Percentiles rank a stretch among this genome's conserved stretches.
These are phyloP conservation scores for Cystofilobasidium capitatum DNA, from an alignment of 768 basidiomycete genomes.

Conservation along the genomic window DNA sequence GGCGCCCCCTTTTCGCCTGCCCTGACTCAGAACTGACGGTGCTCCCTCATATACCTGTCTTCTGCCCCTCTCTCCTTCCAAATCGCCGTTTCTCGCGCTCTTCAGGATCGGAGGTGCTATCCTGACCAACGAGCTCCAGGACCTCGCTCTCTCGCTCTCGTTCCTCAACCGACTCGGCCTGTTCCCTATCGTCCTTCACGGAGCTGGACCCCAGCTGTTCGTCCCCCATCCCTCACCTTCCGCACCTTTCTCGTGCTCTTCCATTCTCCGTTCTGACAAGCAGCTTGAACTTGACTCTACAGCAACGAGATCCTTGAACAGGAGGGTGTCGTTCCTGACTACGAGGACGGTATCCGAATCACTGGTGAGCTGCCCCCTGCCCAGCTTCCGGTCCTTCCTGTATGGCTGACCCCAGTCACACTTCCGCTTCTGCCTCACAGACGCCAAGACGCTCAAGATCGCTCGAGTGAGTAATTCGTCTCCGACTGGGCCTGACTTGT, in stretches of 20 bases:
- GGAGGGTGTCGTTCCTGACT: slow-evolving; percentile 89
- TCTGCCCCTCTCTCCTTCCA: slow-evolving; percentile 18
- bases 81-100: neutral
- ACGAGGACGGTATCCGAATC: slow-evolving; percentile 93
- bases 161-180: slow-evolving; percentile 94
- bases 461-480: slow-evolving; percentile 62
- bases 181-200: slow-evolving; percentile 96
- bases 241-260: neutral
- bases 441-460: slow-evolving; percentile 85
- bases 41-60: neutral
- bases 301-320: slow-evolving; percentile 81
- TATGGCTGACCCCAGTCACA: neutral
- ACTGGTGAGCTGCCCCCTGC: slow-evolving; percentile 53
- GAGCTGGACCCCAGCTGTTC: slow-evolving; percentile 72
- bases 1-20: slow-evolving; percentile 3
- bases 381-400: neutral
- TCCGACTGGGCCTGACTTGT: too few relatives aligned
- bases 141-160: slow-evolving; percentile 86
- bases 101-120: slow-evolving; percentile 78
- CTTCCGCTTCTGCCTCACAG: slow-evolving; percentile 42
- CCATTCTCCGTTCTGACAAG: neutral
- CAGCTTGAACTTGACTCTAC: neutral
- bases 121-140: slow-evolving; percentile 72
- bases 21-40: neutral
- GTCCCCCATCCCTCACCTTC: slow-evolving; percentile 21